Evolutionary conservation across 2,329 filamentous ascomycete species (phyloP), one percentile per base, ranked within the genome.

Genomic region (Penicillium sp.): DNA sequence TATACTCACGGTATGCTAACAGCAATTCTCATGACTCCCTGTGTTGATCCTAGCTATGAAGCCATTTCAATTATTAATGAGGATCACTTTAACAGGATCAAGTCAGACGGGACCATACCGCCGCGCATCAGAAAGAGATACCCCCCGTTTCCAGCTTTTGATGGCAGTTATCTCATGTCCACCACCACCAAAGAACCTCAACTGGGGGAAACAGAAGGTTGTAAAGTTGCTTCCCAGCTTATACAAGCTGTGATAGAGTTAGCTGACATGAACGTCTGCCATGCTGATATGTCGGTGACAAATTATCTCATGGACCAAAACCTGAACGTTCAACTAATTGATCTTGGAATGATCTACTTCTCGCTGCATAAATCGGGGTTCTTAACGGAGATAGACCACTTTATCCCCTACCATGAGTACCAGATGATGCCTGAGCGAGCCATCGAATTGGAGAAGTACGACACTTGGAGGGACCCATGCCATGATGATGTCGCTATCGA

Each of bases 261-360:
- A 38, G 64, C 63, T 29, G 66, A 73, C 49, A 62, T 72, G 64
- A 61, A 62, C 18, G 43, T 71, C 16, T 58, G 55, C 14, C 67
- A 72, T 46, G 59, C 55, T 7, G 70, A 73, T 40, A 32, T 73
- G 8, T 71, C 69, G 14, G 55, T 67, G 29, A 47, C 57, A 10
- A 72, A 73, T 54, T 71, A 66, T 38, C n/a, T 71, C 5, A 48
- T 73, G 13, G 67, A 69, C 50, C 56, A 63, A 39, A 39, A 66
- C 20, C 59, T 70, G 5, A 67, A 70, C 53, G 67, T 63, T 14
- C 59, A 63, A 29, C 55, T 72, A 3, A 66, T 72, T n/a, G 69
- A 71, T 46, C 53, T 72, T 18, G 69, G 66, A 11, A 44, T 62
- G 10, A 39, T 61, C 4, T 14, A 32, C 31, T 65, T 64, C n/a